Evolutionary conservation across 495 filamentous ascomycete genomes (phyloP).

Genomic region (Thermothielavioides terrestris): DNA sequence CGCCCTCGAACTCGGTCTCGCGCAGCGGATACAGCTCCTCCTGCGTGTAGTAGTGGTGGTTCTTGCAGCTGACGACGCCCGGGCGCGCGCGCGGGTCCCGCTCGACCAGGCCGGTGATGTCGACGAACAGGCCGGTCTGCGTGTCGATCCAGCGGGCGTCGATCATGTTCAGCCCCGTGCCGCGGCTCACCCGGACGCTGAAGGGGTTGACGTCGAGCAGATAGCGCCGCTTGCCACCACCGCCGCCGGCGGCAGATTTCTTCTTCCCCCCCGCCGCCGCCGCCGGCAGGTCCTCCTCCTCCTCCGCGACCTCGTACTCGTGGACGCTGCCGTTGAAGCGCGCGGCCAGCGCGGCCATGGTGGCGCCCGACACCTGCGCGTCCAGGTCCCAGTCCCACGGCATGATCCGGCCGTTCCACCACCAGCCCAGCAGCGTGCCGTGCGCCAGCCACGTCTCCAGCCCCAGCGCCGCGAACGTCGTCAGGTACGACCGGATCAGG

Average conservation of each 20-base stretch:
- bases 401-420: constrained; percentile 79
- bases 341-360: constrained; percentile 52
- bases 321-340: constrained; percentile 59
- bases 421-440: constrained; percentile 81
- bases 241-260: too few relatives aligned
- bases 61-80: constrained; percentile 75
- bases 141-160: constrained; percentile 81
- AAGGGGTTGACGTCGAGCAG: constrained; percentile 74
- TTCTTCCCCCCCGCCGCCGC: too few relatives aligned
- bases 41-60: constrained; percentile 62
- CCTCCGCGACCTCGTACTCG: constrained; percentile 44
- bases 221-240: constrained; percentile 32
- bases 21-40: constrained; percentile 72
- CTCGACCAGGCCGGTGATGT: constrained; percentile 74
- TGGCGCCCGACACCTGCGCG: constrained; percentile 60
- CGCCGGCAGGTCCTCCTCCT: too few relatives aligned
- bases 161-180: constrained; percentile 69
- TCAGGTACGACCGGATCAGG: constrained; percentile 66
- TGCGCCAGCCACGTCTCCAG: constrained; percentile 84
- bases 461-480: constrained; percentile 51
- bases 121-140: constrained; percentile 70
- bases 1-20: constrained; percentile 68
- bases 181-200: constrained; percentile 47
- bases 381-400: constrained; percentile 91
- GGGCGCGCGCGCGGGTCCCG: constrained; percentile 50